Base-by-base conservation (phyloP, 345 rosid species). In the Rhizophora apiculata region DNA sequence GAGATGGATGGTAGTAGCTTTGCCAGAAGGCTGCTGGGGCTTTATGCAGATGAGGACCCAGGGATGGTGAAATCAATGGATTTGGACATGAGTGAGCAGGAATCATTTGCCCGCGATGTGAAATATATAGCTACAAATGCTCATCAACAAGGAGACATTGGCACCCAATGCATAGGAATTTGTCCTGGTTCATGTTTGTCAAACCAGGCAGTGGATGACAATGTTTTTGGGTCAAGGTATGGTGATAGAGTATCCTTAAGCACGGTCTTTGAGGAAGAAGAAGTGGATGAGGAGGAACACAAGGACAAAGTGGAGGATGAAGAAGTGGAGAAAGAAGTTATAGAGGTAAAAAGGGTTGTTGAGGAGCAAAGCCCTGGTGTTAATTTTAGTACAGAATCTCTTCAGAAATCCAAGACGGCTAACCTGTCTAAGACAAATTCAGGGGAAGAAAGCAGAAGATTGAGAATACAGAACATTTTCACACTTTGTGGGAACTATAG, bases 31-130 rank as follows among this genome's bases (percentile, higher is more conserved):
- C 74, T 95, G 43, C 10, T 76, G 80, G 81, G 83, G 57, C 79
- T 80, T 26, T 85, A 79, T 76, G 84, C 82, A 59, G 96, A 88
- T 74, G 99, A 90, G 59, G 96, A 86, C 55, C 91, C 86, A 20
- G 91, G 89, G 71, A 95, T 92, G 99, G 99, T 92, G 32, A 95
- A 89, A 78, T 95, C 99, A n/a, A 95, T 95, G 97, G 97, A 92
- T 55, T 76, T 95, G 70, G 99, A 92, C 83, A 91, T 81, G 93
- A 85, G 96, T 63, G 98, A 89, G 64, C 77, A 84, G 52, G 98
- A 93, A 64, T 75, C 84, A 16, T 65, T 72, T 58, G 54, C 69
- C 36, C 86, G 79, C 62, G 89, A 81, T 46, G 77, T 86, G 62
- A 83, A 79, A 68, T 75, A 59, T 31, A 74, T 76, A 34, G 76